These are phyloP conservation scores for Podaxis carcinomalis DNA, from an alignment of 768 basidiomycete genomes.

Conservation along the genomic window DNA sequence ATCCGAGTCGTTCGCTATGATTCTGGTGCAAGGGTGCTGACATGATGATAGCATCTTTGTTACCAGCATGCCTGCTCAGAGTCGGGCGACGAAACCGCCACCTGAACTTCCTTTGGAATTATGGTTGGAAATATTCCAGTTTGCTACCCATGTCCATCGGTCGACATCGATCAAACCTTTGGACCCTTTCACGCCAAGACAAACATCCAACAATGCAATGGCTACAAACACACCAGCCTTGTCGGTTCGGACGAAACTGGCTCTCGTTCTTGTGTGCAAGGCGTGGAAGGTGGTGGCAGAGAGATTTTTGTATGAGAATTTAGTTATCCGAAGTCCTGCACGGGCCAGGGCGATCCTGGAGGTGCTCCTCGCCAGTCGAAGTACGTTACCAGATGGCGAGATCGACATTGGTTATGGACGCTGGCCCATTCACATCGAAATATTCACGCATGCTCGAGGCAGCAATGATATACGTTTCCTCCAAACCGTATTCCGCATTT, in stretches of 20 bases:
- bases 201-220: conserved; percentile 38
- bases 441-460: conserved; percentile 42
- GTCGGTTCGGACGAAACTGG: conserved; percentile 46
- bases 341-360: conserved; percentile 34
- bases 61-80: conserved; percentile 9
- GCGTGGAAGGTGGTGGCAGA: conserved; percentile 41
- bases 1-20: conserved; percentile 2
- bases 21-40: conserved; percentile 11
- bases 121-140: conserved; percentile 55
- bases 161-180: conserved; percentile 38
- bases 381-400: not conserved
- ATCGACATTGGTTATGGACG: conserved; percentile 29
- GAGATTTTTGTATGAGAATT: conserved; percentile 41
- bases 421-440: conserved; percentile 45
- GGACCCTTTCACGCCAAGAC: conserved; percentile 41
- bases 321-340: conserved; percentile 40
- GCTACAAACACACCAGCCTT: conserved; percentile 42
- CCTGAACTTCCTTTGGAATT: conserved; percentile 44
- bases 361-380: conserved; percentile 27
- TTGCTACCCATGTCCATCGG: conserved; percentile 44
- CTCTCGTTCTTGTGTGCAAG: conserved; percentile 43
- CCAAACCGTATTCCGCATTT: conserved; percentile 37
- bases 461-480: conserved; percentile 33
- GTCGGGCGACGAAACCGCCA: conserved; percentile 17
- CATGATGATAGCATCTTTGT: conserved; percentile 22